Evolutionary conservation across 1,284 basidiomycete genomes (phyloP), one percentile per base, ranked within the genome.

Genomic region (Ustilago cynodontis): DNA sequence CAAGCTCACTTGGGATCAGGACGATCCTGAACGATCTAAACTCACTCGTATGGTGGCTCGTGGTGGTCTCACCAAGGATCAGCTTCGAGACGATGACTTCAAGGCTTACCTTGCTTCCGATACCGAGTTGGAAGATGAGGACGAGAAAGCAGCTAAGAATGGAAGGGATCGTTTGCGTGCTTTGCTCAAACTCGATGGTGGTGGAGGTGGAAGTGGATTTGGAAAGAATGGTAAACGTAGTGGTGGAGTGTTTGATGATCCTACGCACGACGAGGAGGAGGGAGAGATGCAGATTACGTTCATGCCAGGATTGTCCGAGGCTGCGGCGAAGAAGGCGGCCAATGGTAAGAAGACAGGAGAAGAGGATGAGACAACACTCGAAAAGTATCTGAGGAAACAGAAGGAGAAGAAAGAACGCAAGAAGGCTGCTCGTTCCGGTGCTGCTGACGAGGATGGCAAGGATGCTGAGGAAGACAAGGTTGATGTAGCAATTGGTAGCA

Each of bases 1-100:
- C 78, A 96, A 94, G 83, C 89, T 99, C 28, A 98, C 96, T 10
- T 99, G 97, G 97, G 97, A 99, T 83, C 94, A 95, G 75, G 97
- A 99, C 86, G 96, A 99, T 82, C 92, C 94, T 2, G 93, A 96
- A 84, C 92, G 97, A 20, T 90, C 89, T 69, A 91, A 91, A 65
- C 82, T 97, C 52, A 94, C 83, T 5, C 75, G 77, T 6, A 65
- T 78, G 50, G 78, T 75, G 0, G 64, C 68, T 29, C 65, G 75
- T 16, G 65, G 74, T 26, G 69, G 71, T 1, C 57, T 82, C 39
- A 77, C 59, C 24, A 71, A 67, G 37, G 72, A 80, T 18, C 77
- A 83, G 41, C 63, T 86, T 24, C 59, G 79, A 1, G 83, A 86
- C 31, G 84, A 86, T 49, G 84, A 86, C 49, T 79, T 85, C 54